Conservation (phyloP, 768 basidiomycete species). For the Panellus pusillus region DNA sequence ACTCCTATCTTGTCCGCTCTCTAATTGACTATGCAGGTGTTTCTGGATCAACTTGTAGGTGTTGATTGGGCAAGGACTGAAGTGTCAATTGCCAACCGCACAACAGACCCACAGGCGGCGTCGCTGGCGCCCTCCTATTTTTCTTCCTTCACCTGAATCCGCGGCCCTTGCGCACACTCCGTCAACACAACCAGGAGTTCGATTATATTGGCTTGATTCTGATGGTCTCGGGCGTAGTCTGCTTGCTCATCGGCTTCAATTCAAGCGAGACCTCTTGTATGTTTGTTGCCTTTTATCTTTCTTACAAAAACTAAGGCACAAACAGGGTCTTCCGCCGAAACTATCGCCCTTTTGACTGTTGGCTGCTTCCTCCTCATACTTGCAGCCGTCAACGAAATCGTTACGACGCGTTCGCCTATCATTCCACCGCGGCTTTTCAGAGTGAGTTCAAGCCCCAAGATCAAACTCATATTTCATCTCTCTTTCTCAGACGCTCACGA, state of each 20-base stretch:
- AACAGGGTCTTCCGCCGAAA: conserved; percentile 57
- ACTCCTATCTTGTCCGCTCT: not conserved
- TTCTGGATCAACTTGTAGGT: conserved; percentile 75
- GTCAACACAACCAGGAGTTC: conserved; percentile 61
- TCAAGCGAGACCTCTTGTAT: conserved; percentile 66
- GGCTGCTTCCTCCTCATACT: conserved; percentile 54
- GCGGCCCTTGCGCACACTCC: conserved; percentile 55
- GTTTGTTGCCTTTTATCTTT: conserved; percentile 21
- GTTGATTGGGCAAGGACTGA: not conserved
- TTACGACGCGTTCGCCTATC: conserved; percentile 66
- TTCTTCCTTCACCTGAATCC: conserved; percentile 82
- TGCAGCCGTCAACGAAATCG: conserved; percentile 57
- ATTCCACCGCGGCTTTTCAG: conserved; percentile 75
- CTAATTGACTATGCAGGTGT: conserved; percentile 42
- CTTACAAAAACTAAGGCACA: not conserved
- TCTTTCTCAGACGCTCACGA: conserved; percentile 64
- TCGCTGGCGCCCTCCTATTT: conserved; percentile 62
- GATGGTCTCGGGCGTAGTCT: conserved; percentile 65
- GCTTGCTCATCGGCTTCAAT: conserved; percentile 72
- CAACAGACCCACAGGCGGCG: conserved; percentile 68
- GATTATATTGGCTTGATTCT: conserved; percentile 70
- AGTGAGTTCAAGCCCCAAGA: conserved; percentile 32
- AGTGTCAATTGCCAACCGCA: not conserved
- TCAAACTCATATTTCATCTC: not conserved
- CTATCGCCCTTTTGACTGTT: conserved; percentile 62